phyloP scores from a whole-genome alignment of 2,329 filamentous ascomycete genomes.

The Calonectria fujianensis region DNA sequence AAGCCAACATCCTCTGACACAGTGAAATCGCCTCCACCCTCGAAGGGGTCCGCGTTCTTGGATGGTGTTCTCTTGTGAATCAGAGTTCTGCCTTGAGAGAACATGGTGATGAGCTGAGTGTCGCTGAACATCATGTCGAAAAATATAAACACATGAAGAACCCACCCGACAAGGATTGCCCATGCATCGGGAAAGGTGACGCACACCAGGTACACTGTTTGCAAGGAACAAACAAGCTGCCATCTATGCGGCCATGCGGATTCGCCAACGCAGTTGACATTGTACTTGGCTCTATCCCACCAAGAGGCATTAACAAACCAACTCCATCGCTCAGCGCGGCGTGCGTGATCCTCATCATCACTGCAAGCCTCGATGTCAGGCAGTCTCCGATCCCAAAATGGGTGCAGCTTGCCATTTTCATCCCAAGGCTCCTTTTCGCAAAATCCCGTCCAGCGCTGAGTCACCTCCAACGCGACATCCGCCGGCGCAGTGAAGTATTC shows the following conservation, averaged over 20 bases:
- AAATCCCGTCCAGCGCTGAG: conserved; percentile 19
- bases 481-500: conserved; percentile 14
- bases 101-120: not conserved
- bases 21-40: not conserved
- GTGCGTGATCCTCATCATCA: conserved; percentile 13
- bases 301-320: conserved; percentile 21
- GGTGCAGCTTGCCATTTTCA: conserved; percentile 11
- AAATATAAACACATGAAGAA: conserved; percentile 19
- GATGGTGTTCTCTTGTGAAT: not conserved
- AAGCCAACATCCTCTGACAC: not conserved
- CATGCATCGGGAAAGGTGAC: conserved; percentile 19
- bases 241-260: conserved; percentile 23
- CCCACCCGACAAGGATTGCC: conserved; percentile 4
- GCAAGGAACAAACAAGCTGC: conserved; percentile 14
- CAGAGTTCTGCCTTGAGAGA: not conserved
- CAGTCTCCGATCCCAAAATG: conserved; percentile 10
- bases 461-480: conserved; percentile 3
- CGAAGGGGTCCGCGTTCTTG: not conserved
- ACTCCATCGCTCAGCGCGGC: conserved; percentile 4
- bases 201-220: conserved; percentile 12
- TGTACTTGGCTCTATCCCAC: conserved; percentile 19
- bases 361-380: not conserved
- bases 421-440: conserved; percentile 28
- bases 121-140: conserved; percentile 3
- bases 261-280: not conserved